A percentile compares a stretch with the other conserved stretches of the same genome.
Evolutionary conservation across 2,329 filamentous ascomycete genomes (phyloP).

Genomic region (Stagonosporopsis rhizophila): DNA sequence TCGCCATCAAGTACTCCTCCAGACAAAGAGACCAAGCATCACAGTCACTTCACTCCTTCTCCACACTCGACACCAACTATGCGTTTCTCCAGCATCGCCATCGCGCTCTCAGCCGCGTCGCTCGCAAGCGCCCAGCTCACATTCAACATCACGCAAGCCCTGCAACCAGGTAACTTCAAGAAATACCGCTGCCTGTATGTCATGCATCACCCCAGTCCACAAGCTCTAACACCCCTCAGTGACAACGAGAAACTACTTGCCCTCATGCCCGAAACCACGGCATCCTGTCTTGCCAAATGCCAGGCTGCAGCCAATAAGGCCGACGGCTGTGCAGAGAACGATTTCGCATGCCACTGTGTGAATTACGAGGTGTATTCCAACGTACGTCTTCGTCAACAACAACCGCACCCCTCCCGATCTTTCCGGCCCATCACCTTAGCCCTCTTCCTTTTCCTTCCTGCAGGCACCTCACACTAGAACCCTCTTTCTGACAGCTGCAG

Average conservation of each 20-base stretch:
- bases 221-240: background rate
- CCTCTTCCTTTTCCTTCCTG: background rate
- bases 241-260: conserved; percentile 24
- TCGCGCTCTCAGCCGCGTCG: conserved; percentile 5
- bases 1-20: background rate
- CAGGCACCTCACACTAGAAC: too few species aligned
- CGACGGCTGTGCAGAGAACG: conserved; percentile 33
- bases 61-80: background rate
- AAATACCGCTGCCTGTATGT: conserved; percentile 38
- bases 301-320: conserved; percentile 25
- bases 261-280: conserved; percentile 11
- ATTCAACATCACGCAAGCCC: conserved; percentile 33
- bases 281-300: conserved; percentile 27
- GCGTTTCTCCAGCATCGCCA: conserved; percentile 2
- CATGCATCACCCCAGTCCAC: background rate
- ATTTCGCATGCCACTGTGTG: conserved; percentile 34
- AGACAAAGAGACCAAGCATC: background rate
- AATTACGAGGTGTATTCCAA: conserved; percentile 30
- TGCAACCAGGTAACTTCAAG: conserved; percentile 22
- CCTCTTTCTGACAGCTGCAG: background rate
- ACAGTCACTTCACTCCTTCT: background rate
- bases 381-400: conserved; percentile 14
- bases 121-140: conserved; percentile 25
- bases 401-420: background rate
- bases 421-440: too few species aligned